phyloP scores from a whole-genome alignment of 2,329 filamentous ascomycete species.

The Xylariomycetidae sp. region DNA sequence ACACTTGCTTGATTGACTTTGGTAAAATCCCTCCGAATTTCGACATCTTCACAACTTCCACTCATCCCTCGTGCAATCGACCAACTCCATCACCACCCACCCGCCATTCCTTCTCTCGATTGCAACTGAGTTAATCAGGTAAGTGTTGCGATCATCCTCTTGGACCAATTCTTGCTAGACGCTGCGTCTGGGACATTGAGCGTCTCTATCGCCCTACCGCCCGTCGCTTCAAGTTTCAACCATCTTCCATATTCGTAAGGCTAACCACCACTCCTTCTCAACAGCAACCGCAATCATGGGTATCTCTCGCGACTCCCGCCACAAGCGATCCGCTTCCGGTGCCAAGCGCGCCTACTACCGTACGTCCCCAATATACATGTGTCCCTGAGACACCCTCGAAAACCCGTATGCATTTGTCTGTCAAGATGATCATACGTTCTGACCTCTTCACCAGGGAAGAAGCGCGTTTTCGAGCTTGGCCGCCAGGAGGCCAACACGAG shows the following conservation, averaged over 20 bases:
- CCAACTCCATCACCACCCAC: conserved; percentile 18
- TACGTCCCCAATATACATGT: conserved; percentile 44
- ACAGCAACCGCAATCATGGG: conserved; percentile 82
- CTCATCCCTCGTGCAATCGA: conserved; percentile 16
- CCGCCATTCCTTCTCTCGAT: conserved; percentile 18
- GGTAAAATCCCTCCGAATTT: conserved; percentile 19
- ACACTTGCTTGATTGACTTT: conserved; percentile 18
- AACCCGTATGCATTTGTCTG: conserved; percentile 56
- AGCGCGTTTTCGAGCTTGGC: conserved; percentile 98
- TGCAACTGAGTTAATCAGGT: conserved; percentile 25
- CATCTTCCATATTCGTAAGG: not conserved
- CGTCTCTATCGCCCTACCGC: not conserved
- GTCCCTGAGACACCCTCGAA: conserved; percentile 40
- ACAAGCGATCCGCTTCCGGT: conserved; percentile 99
- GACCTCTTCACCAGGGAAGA: conserved; percentile 80
- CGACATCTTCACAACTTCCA: conserved; percentile 10
- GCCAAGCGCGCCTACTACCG: conserved; percentile 94
- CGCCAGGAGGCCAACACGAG: conserved; percentile 99
- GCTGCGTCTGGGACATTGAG: not conserved
- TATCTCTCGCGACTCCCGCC: conserved; percentile 99
- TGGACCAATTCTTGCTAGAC: conserved; percentile 1
- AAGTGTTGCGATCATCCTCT: conserved; percentile 17
- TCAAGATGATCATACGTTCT: conserved; percentile 59
- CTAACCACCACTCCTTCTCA: conserved; percentile 23
- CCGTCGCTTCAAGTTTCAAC: not conserved